Percentiles rank a stretch among this genome's conserved stretches.
Conservation (phyloP, 2,329 filamentous ascomycete genomes). For the Fusarium kyushuense region DNA sequence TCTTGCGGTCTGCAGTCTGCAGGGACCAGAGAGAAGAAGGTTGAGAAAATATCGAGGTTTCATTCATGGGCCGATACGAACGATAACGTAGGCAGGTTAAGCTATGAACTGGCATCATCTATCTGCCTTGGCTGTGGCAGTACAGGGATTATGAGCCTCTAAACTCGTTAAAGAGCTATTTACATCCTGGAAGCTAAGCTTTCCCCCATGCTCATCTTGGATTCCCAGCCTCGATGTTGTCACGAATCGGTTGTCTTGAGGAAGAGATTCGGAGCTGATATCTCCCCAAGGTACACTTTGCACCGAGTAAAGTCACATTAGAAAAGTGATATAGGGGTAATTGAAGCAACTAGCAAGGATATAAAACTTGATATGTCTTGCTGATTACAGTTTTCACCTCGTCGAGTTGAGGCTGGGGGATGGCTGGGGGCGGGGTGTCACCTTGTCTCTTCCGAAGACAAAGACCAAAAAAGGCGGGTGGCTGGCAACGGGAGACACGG, state of each 20-base stretch:
- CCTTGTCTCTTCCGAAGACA: constrained; percentile 25
- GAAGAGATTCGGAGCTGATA: constrained; percentile 19
- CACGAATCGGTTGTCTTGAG: constrained; percentile 2
- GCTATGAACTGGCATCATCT: constrained; percentile 24
- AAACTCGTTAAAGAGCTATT: constrained; percentile 20
- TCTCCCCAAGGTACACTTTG: constrained; percentile 23
- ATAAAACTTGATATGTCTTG: constrained; percentile 31
- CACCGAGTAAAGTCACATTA: constrained; percentile 29
- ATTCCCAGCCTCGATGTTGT: constrained; percentile 37
- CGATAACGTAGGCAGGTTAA: constrained; percentile 9
- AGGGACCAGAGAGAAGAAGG: constrained; percentile 21
- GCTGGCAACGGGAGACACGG: constrained; percentile 40
- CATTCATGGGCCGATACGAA: constrained; percentile 27
- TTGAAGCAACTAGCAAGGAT: constrained; percentile 35
- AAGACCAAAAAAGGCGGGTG: constrained; percentile 40
- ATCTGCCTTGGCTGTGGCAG: constrained; percentile 7
- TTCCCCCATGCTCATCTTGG: constrained; percentile 18
- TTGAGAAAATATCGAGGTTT: constrained; percentile 29
- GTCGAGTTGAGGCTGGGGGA: constrained; percentile 39
- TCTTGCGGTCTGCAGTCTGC: constrained; percentile 28
- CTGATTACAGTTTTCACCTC: constrained; percentile 20
- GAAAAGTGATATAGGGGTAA: constrained; percentile 17
- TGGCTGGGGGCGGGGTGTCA: constrained; percentile 41
- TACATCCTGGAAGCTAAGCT: constrained; percentile 19
- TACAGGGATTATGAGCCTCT: constrained; percentile 37